These are phyloP conservation scores for Biscogniauxia mediterranea DNA, from an alignment of 2,329 filamentous ascomycete genomes.

Conservation along the genomic window DNA sequence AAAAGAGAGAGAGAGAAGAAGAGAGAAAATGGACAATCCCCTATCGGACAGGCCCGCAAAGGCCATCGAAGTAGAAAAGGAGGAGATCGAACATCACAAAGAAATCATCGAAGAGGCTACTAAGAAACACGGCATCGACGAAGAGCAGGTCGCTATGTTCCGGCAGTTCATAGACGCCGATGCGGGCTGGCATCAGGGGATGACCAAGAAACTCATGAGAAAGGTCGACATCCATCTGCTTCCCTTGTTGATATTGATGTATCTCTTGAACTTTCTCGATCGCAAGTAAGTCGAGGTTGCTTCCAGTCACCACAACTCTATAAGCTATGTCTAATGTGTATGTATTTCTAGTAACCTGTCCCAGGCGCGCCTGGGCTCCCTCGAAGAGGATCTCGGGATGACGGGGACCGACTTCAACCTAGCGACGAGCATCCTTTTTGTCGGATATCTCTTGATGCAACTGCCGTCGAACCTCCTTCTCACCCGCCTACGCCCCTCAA, in stretches of 20 bases:
- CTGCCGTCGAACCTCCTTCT: constrained; percentile 59
- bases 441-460: constrained; percentile 61
- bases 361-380: constrained; percentile 51
- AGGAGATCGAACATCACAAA: constrained; percentile 16
- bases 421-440: constrained; percentile 54
- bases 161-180: constrained; percentile 28
- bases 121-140: constrained; percentile 17
- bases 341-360: constrained; percentile 43
- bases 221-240: constrained; percentile 53
- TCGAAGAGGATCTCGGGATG: constrained; percentile 54
- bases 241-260: constrained; percentile 54
- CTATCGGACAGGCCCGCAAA: neutral
- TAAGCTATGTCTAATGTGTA: constrained; percentile 3
- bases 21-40: neutral
- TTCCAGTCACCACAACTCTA: neutral
- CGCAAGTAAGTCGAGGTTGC: constrained; percentile 30
- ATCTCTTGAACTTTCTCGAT: constrained; percentile 56
- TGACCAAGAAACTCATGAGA: constrained; percentile 38
- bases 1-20: neutral
- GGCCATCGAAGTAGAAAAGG: neutral
- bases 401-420: constrained; percentile 56
- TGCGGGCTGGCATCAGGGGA: constrained; percentile 29
- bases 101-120: constrained; percentile 6
- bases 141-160: constrained; percentile 24
- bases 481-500: constrained; percentile 50